phyloP scores from a whole-genome alignment of 2,329 filamentous ascomycete species.

The Pyrenophora teres region DNA sequence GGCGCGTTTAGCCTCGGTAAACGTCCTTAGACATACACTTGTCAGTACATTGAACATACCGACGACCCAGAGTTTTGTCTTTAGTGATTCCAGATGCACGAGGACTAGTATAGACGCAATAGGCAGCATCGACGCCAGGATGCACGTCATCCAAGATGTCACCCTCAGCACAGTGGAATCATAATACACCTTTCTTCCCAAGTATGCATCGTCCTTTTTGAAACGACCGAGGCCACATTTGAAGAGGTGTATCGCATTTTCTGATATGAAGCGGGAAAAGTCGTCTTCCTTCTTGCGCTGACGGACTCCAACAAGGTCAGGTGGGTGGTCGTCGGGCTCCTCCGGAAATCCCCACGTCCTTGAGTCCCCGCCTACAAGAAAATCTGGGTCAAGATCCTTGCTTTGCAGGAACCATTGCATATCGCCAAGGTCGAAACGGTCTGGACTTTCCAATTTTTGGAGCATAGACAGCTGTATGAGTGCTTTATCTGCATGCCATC shows the following conservation, averaged over 20 bases:
- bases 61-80: constrained; percentile 20
- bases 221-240: constrained; percentile 1
- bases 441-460: background rate
- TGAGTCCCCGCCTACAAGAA: background rate
- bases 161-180: constrained; percentile 1
- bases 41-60: constrained; percentile 31
- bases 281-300: constrained; percentile 10
- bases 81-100: constrained; percentile 13
- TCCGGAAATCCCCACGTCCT: background rate
- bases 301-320: constrained; percentile 10
- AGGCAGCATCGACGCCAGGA: constrained; percentile 28
- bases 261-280: constrained; percentile 14
- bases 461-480: constrained; percentile 7
- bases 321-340: background rate
- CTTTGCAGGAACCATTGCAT: constrained; percentile 10
- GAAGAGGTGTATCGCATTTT: constrained; percentile 10
- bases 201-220: background rate
- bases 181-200: background rate
- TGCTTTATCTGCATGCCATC: background rate
- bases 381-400: background rate
- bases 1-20: constrained; percentile 28
- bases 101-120: constrained; percentile 28
- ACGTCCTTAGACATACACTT: constrained; percentile 22
- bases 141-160: constrained; percentile 24
- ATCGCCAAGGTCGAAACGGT: constrained; percentile 11